Conservation (phyloP, 192 early-diverging fungal genomes). For the Podila epigama region DNA sequence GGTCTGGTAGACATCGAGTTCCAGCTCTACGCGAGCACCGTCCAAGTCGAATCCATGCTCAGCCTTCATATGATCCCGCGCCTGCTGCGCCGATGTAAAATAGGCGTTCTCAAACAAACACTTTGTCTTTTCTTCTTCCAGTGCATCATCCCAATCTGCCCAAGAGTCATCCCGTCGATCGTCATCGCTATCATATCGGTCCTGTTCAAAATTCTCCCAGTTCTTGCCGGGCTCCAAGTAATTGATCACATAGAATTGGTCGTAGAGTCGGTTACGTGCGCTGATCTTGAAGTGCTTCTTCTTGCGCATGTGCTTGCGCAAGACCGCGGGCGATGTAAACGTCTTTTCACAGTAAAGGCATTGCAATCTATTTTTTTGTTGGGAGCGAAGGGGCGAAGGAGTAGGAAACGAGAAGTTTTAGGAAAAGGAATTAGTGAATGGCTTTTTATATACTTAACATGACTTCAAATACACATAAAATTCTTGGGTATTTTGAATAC, state of each 20-base stretch:
- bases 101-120: constrained; percentile 84
- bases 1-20: constrained; percentile 84
- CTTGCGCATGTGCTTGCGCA: constrained; percentile 98
- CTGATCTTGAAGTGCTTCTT: constrained; percentile 98
- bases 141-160: constrained; percentile 85
- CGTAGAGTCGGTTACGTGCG: constrained; percentile 87
- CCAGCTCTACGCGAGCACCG: constrained; percentile 54
- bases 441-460: no score
- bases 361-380: constrained; percentile 56
- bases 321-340: constrained; percentile 84
- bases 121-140: constrained; percentile 67
- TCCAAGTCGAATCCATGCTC: constrained; percentile 82
- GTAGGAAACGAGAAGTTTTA: background rate
- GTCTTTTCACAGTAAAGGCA: constrained; percentile 96
- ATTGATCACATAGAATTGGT: constrained; percentile 95
- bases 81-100: constrained; percentile 64
- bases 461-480: background rate
- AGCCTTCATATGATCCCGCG: constrained; percentile 76
- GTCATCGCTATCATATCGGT: constrained; percentile 78
- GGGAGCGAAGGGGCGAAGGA: background rate
- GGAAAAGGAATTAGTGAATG: background rate
- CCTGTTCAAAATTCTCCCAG: constrained; percentile 89
- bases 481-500: background rate
- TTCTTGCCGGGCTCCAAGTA: constrained; percentile 90
- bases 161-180: constrained; percentile 73